Conservation (phyloP, 2,329 filamentous ascomycete species). For the Diplodia corticola region DNA sequence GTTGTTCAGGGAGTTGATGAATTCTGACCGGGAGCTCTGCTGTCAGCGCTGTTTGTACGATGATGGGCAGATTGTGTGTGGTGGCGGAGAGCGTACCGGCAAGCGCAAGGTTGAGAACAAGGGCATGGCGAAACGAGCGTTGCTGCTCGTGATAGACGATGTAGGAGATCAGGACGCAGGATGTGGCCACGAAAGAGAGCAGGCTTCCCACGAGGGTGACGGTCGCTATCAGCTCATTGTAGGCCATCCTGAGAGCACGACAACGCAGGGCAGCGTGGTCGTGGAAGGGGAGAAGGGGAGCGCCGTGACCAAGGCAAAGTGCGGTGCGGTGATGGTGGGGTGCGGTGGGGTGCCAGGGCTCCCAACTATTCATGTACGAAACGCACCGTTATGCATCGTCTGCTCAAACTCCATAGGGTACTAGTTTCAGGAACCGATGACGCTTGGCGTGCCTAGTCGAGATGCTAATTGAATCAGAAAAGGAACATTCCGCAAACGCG, state of each 20-base stretch:
- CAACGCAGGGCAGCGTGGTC: too few species aligned
- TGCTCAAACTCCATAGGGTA: not conserved
- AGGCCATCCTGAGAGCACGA: slow-evolving; percentile 4
- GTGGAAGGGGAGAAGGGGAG: not conserved
- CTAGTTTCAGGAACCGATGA: slow-evolving; percentile 8
- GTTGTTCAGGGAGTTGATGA: slow-evolving; percentile 48
- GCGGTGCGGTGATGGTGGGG: too few species aligned
- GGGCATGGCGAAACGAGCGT: slow-evolving; percentile 30
- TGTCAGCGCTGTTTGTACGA: not conserved
- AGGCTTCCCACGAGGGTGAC: slow-evolving; percentile 30
- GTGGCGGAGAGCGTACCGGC: slow-evolving; percentile 26
- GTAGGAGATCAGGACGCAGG: slow-evolving; percentile 27
- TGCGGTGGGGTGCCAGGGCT: not conserved
- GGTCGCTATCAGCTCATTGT: slow-evolving; percentile 14
- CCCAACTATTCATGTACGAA: slow-evolving; percentile 2
- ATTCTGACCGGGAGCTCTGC: slow-evolving; percentile 38
- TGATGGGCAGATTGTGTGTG: too few species aligned
- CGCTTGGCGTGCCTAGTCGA: not conserved
- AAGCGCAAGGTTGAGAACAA: slow-evolving; percentile 30
- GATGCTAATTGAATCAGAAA: not conserved
- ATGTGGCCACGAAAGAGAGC: slow-evolving; percentile 28
- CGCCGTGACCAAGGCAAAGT: not conserved
- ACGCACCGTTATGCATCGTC: slow-evolving; percentile 7
- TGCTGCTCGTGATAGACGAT: slow-evolving; percentile 27
- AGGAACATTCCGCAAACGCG: not conserved